Evolutionary conservation across 805 yeast species (phyloP), one percentile per base, ranked within the genome.

Genomic region (Saturnispora sanitii): DNA sequence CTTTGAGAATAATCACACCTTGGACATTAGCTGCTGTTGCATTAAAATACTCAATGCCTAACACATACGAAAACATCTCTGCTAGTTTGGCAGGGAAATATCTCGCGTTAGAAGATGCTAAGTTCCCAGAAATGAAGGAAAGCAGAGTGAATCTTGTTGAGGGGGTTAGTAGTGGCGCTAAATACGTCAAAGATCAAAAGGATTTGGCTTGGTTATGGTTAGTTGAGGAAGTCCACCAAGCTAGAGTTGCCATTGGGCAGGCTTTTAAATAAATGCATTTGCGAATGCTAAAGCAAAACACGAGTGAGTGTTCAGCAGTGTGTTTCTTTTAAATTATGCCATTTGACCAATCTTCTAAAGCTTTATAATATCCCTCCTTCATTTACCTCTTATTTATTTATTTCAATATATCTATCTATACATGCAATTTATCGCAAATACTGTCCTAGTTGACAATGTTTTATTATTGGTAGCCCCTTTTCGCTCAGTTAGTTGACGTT

Each of bases 1-100:
- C 75, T 1, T 28, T 69, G 5, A 65, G 84, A 47, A 71, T 75
- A 45, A 26, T 69, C 4, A 58, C 74, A 4, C 83, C 84, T 1
- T 38, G 71, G 13, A 37, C 65, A 0, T 66, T 75, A 47, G 82
- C 79, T 25, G 54, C 65, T 13, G 62, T 63, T 15, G 62, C 68
- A 5, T 69, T 71, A 53, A 56, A 51, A 25, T 51, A 57, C 19
- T 64, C 66, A 55, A 67, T 77, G 70, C 85, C 85, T 17, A 45
- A 60, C 19, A 65, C 79, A 2, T 72, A 52, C 43, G 43, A 47
- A 15, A 65, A 65, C 41, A 49, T 70, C 2, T 43, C 53, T 4
- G 25, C 45, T 4, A 45, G 49, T 13, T 35, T 64, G 13, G 49
- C 51, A 40, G 43, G 47, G 7, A 50, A 60, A 33, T 44, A 42